These are phyloP conservation scores for Diplodia sapinea DNA, from an alignment of 2,329 filamentous ascomycete species.

Conservation along the genomic window DNA sequence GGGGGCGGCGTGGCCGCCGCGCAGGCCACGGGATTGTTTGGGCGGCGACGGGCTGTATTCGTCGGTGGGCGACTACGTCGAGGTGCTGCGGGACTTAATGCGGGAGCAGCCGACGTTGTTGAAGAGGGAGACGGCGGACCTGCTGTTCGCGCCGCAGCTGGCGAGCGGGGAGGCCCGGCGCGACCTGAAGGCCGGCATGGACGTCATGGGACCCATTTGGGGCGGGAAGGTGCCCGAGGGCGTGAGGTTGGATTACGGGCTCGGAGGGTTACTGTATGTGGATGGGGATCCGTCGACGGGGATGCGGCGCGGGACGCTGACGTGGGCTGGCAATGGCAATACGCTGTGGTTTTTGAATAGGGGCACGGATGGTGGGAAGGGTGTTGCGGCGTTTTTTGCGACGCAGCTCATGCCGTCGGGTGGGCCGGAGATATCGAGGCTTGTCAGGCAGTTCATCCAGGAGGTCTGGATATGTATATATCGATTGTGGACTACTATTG, in stretches of 20 bases:
- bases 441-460: constrained; percentile 37
- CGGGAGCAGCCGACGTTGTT: not conserved
- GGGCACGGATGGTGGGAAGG: constrained; percentile 13
- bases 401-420: constrained; percentile 38
- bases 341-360: constrained; percentile 37
- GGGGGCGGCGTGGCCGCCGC: not conserved
- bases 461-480: constrained; percentile 34
- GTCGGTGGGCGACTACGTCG: constrained; percentile 2
- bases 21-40: not conserved
- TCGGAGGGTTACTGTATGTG: constrained; percentile 35
- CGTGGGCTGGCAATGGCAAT: constrained; percentile 39
- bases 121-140: constrained; percentile 12
- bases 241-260: constrained; percentile 34
- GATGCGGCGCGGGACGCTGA: constrained; percentile 37
- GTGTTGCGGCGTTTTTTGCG: constrained; percentile 37
- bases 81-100: constrained; percentile 2
- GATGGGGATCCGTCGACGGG: constrained; percentile 36
- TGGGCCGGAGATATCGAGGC: constrained; percentile 34
- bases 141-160: constrained; percentile 18
- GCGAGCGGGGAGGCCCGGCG: not conserved
- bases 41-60: constrained; percentile 6
- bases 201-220: constrained; percentile 27
- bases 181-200: not conserved
- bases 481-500: not conserved
- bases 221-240: constrained; percentile 32